These are phyloP conservation scores for Leccinum aurantiacum DNA, from an alignment of 768 basidiomycete species.

Conservation along the genomic window DNA sequence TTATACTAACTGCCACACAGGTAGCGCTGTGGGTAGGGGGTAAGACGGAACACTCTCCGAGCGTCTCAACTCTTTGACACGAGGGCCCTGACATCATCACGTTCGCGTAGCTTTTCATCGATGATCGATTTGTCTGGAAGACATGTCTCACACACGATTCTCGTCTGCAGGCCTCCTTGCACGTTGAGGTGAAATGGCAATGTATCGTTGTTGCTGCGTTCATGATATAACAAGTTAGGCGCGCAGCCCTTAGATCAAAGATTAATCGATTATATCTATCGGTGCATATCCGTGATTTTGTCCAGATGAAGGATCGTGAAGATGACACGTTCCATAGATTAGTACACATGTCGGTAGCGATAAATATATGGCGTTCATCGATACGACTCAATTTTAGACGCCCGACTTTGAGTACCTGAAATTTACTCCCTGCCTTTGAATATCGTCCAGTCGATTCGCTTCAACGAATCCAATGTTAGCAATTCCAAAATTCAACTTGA, in stretches of 20 bases:
- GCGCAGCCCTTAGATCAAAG: neutral
- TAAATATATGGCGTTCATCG: neutral
- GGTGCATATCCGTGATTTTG: neutral
- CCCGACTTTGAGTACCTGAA: neutral
- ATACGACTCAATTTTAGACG: neutral
- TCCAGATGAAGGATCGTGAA: neutral
- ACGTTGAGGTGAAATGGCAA: neutral
- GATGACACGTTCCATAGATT: neutral
- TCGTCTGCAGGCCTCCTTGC: neutral
- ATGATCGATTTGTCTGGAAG: neutral
- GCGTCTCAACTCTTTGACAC: neutral
- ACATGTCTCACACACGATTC: neutral
- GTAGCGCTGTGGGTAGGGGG: neutral
- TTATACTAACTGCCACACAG: neutral
- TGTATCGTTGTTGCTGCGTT: neutral
- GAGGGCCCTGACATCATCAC: neutral
- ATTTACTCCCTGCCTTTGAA: neutral
- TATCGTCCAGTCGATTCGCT: neutral
- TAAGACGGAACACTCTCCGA: neutral
- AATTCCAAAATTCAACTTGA: neutral
- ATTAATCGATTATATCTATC: neutral
- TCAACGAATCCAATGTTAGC: neutral
- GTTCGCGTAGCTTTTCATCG: neutral
- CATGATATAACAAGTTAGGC: slow-evolving; percentile 7
- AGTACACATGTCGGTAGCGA: neutral